phyloP scores from a whole-genome alignment of 495 filamentous ascomycete genomes.

The Aspergillus diversus region DNA sequence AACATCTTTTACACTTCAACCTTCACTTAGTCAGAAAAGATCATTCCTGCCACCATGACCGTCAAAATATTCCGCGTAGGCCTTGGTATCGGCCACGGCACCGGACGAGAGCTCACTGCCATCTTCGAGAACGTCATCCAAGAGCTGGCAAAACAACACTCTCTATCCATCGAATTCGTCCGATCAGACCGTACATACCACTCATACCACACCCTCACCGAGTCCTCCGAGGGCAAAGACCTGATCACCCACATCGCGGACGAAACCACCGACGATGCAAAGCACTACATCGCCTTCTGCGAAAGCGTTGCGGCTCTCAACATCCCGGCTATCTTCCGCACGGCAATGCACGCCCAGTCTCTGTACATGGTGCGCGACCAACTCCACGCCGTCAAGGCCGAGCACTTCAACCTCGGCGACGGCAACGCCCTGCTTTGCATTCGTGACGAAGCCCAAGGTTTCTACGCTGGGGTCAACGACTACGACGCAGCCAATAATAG shows the following conservation, averaged over 20 bases:
- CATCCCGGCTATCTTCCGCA: constrained; percentile 7
- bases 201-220: constrained; percentile 11
- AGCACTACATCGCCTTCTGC: constrained; percentile 7
- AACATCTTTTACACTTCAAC: background rate
- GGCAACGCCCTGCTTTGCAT: constrained; percentile 11
- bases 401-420: constrained; percentile 8
- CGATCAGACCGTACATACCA: constrained; percentile 6
- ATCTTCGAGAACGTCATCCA: constrained; percentile 12
- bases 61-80: constrained; percentile 11
- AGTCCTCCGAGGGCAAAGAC: constrained; percentile 3
- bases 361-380: constrained; percentile 11
- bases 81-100: constrained; percentile 11
- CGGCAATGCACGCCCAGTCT: constrained; percentile 11
- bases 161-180: constrained; percentile 8
- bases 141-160: background rate
- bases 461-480: constrained; percentile 6
- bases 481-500: background rate
- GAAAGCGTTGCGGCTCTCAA: background rate
- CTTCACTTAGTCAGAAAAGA: background rate
- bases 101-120: constrained; percentile 11
- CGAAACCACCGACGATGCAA: constrained; percentile 10
- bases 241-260: constrained; percentile 9
- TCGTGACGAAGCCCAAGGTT: constrained; percentile 12
- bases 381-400: constrained; percentile 7
- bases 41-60: background rate